Conservation (phyloP, 2,329 filamentous ascomycete genomes). For the Fusarium ramigenum region DNA sequence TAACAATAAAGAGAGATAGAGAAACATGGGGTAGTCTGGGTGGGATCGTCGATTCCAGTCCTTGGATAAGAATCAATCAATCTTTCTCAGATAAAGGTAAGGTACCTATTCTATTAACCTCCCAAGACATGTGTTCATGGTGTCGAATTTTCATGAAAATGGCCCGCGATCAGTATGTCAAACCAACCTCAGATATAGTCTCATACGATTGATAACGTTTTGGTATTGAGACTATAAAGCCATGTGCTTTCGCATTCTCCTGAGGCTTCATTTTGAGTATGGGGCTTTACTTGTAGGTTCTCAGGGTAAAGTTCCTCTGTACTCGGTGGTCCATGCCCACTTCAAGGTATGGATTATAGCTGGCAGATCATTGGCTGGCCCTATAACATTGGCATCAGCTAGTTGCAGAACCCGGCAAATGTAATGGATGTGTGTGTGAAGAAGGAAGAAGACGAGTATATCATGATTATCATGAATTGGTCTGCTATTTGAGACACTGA, state of each 20-base stretch:
- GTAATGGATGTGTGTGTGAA: background rate
- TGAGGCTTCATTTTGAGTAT: background rate
- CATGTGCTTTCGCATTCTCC: background rate
- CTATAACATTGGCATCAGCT: slow-evolving; percentile 26
- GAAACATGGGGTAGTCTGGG: background rate
- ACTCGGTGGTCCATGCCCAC: slow-evolving; percentile 8
- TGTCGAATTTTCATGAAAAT: background rate
- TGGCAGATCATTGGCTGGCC: slow-evolving; percentile 31
- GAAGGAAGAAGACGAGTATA: background rate
- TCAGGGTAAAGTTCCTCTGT: background rate
- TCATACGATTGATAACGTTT: background rate
- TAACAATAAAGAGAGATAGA: background rate
- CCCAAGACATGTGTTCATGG: slow-evolving; percentile 20
- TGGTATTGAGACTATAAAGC: background rate
- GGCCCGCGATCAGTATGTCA: background rate
- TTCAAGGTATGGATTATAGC: background rate
- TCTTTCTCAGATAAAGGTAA: background rate
- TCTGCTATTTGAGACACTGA: background rate
- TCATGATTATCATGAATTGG: slow-evolving; percentile 18
- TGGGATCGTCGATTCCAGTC: too few relatives aligned
- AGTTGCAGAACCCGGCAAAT: slow-evolving; percentile 19
- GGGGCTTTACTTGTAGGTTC: background rate
- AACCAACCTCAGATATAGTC: background rate
- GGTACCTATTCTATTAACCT: background rate
- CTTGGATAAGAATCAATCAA: background rate